Evolutionary conservation across 306 rosid species (phyloP).

Genomic region (Argentina anserina): DNA sequence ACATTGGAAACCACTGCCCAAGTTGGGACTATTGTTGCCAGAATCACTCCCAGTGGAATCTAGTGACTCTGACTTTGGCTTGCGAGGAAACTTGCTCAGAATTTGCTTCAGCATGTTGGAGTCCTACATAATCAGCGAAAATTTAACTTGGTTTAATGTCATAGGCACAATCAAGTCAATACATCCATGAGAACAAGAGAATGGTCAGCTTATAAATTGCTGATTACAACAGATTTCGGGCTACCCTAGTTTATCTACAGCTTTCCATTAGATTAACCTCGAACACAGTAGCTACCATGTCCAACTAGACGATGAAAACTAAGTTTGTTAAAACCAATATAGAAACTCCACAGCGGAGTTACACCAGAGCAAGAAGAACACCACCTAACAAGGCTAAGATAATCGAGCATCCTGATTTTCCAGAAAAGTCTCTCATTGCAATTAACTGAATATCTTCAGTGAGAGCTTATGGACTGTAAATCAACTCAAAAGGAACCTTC

Average conservation of each 20-base stretch:
- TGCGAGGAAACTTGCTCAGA: conserved; percentile 81
- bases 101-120: conserved; percentile 88
- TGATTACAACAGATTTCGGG: not conserved
- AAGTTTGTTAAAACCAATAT: conserved; percentile 11
- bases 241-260: not conserved
- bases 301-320: not conserved
- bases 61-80: conserved; percentile 66
- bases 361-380: not conserved
- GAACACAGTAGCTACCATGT: not conserved
- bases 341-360: not conserved
- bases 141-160: conserved; percentile 32
- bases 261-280: not conserved
- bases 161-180: conserved; percentile 12
- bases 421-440: not conserved
- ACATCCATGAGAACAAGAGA: not conserved
- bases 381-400: not conserved
- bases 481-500: not conserved
- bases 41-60: conserved; percentile 68
- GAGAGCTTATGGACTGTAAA: conserved; percentile 8
- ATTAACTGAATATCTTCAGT: not conserved
- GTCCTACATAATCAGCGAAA: conserved; percentile 14
- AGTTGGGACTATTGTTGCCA: conserved; percentile 51
- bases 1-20: conserved; percentile 86
- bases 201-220: not conserved
- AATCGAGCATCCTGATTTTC: not conserved